A percentile compares a stretch with the other conserved stretches of the same genome.
phyloP scores from a whole-genome alignment of 495 filamentous ascomycete species.

The Elaphomyces granulatus region DNA sequence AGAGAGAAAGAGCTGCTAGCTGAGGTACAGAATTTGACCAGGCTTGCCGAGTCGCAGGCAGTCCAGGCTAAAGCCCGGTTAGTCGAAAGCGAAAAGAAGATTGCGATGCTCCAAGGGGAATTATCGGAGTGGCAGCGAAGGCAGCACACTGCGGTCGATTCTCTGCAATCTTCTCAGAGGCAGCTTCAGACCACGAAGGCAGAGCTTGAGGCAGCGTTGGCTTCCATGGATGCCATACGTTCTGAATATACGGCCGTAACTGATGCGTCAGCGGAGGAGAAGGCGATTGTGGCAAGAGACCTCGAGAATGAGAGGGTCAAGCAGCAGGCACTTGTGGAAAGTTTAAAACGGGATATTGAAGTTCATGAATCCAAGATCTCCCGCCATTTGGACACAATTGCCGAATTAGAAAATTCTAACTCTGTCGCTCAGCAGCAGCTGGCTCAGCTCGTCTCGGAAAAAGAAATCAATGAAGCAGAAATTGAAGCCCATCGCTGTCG shows the following conservation, averaged over 20 bases:
- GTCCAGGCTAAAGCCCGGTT: slow-evolving; percentile 14
- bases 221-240: slow-evolving; percentile 34
- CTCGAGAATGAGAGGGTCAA: slow-evolving; percentile 38
- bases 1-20: slow-evolving; percentile 59
- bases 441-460: slow-evolving; percentile 22
- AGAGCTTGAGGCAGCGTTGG: slow-evolving; percentile 48
- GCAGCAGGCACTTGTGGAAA: slow-evolving; percentile 51
- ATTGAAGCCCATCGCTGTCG: slow-evolving; percentile 37
- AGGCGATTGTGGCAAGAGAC: slow-evolving; percentile 30
- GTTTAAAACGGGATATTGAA: slow-evolving; percentile 60
- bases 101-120: slow-evolving; percentile 60
- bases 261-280: slow-evolving; percentile 23
- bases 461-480: slow-evolving; percentile 21
- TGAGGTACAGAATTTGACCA: slow-evolving; percentile 53
- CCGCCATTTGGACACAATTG: slow-evolving; percentile 45
- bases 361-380: slow-evolving; percentile 61
- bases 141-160: slow-evolving; percentile 54
- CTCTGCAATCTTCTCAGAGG: slow-evolving; percentile 58
- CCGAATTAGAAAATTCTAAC: slow-evolving; percentile 51
- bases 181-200: slow-evolving; percentile 55
- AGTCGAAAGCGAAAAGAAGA: slow-evolving; percentile 44
- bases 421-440: slow-evolving; percentile 43
- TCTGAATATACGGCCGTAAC: slow-evolving; percentile 20
- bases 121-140: slow-evolving; percentile 58
- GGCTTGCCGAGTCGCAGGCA: slow-evolving; percentile 37